Evolutionary conservation across 495 filamentous ascomycete species (phyloP).

Genomic region (Penicillium coffeae): DNA sequence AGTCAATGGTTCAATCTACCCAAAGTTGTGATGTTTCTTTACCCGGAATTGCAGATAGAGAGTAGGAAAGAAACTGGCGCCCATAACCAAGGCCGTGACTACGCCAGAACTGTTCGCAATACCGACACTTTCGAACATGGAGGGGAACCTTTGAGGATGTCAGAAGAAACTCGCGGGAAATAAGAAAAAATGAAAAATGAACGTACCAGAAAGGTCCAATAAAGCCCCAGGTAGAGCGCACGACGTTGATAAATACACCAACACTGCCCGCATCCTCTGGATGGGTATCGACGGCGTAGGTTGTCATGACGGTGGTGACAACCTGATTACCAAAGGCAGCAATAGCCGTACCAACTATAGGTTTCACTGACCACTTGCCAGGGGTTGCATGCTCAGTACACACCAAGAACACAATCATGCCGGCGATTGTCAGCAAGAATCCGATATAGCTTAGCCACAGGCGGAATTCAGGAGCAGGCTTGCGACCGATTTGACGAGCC

Average conservation of each 20-base stretch:
- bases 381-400: slow-evolving; percentile 36
- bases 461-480: slow-evolving; percentile 41
- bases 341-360: slow-evolving; percentile 49
- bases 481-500: slow-evolving; percentile 26
- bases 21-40: slow-evolving; percentile 9
- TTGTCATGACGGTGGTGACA: slow-evolving; percentile 54
- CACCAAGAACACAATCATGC: slow-evolving; percentile 49
- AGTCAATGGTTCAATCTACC: not conserved
- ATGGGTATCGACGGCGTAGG: slow-evolving; percentile 55
- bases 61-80: slow-evolving; percentile 42
- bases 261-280: slow-evolving; percentile 47
- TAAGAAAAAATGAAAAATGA: slow-evolving; percentile 1
- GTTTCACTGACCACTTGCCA: slow-evolving; percentile 45
- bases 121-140: slow-evolving; percentile 48
- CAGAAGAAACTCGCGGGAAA: not conserved
- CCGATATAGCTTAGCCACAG: slow-evolving; percentile 54
- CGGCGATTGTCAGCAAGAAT: slow-evolving; percentile 43
- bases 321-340: slow-evolving; percentile 54
- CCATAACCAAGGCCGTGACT: slow-evolving; percentile 39
- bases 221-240: slow-evolving; percentile 56
- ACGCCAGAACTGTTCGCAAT: slow-evolving; percentile 42
- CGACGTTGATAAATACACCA: slow-evolving; percentile 54
- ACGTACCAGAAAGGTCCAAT: slow-evolving; percentile 56
- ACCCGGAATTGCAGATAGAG: slow-evolving; percentile 36
- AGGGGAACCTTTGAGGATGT: slow-evolving; percentile 34